phyloP scores from a whole-genome alignment of 371 early-diverging fungal genomes.

The Rhizopus stolonifer region DNA sequence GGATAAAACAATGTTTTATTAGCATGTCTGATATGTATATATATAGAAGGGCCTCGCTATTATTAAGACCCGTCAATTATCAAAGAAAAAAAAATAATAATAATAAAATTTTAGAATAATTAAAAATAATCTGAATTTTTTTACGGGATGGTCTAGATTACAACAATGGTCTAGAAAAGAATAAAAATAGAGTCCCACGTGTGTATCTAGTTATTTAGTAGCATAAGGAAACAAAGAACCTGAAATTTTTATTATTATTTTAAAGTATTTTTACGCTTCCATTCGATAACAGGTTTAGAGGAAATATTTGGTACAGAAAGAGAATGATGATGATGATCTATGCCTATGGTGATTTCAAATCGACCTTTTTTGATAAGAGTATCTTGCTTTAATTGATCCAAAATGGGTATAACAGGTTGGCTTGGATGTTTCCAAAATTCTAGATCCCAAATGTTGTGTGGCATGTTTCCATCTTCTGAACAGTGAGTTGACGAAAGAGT shows the following conservation, averaged over 20 bases:
- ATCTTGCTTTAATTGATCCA: conserved; percentile 23
- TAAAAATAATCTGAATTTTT: too few species aligned
- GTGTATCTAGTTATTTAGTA: too few species aligned
- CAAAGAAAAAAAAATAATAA: too few species aligned
- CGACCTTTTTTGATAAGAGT: conserved; percentile 34
- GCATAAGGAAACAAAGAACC: conserved; percentile 19
- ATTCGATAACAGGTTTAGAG: conserved; percentile 18
- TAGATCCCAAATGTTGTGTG: conserved; percentile 39
- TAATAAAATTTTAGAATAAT: too few species aligned
- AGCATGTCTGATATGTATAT: too few species aligned
- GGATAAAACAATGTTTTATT: too few species aligned
- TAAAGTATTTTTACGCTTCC: conserved; percentile 21
- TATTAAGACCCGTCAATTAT: too few species aligned
- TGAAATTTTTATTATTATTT: conserved; percentile 18
- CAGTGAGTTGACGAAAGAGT: background rate
- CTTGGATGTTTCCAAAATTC: conserved; percentile 33
- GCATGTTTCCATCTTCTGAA: conserved; percentile 2
- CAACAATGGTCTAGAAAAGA: too few species aligned
- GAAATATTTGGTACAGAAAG: background rate
- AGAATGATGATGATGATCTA: conserved; percentile 6
- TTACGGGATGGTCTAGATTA: too few species aligned
- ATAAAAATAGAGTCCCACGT: too few species aligned
- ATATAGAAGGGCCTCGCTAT: too few species aligned
- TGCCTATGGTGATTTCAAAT: conserved; percentile 31
- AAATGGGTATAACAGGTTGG: conserved; percentile 14